Conservation (phyloP, 768 basidiomycete genomes). For the Suillus ampliporus region DNA sequence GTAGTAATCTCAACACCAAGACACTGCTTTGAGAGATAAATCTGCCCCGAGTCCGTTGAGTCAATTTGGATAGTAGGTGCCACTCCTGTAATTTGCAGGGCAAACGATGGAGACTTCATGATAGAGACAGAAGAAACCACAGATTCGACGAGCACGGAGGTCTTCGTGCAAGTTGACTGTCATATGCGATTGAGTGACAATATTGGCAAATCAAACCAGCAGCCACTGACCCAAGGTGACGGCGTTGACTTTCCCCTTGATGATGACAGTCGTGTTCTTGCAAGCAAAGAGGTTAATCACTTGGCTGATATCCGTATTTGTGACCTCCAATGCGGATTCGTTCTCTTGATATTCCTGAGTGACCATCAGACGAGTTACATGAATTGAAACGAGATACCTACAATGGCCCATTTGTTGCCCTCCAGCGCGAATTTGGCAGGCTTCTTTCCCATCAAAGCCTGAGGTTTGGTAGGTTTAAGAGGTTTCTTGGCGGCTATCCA, state of each 20-base stretch:
- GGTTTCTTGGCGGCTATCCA: constrained; percentile 62
- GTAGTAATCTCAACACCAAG: constrained; percentile 88
- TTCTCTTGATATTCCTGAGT: constrained; percentile 91
- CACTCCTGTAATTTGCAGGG: constrained; percentile 86
- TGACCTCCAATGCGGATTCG: constrained; percentile 71
- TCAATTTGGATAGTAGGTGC: constrained; percentile 95
- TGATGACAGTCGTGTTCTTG: constrained; percentile 80
- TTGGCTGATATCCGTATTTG: constrained; percentile 79
- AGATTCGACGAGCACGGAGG: constrained; percentile 86
- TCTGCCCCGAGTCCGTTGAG: constrained; percentile 92
- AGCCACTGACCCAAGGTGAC: constrained; percentile 75
- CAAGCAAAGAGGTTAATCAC: constrained; percentile 89
- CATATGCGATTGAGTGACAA: constrained; percentile 5
- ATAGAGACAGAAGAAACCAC: constrained; percentile 91
- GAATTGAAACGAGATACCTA: constrained; percentile 42
- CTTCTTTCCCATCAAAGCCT: constrained; percentile 84
- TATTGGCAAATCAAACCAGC: constrained; percentile 1
- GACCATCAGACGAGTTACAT: not conserved
- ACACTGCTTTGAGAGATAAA: constrained; percentile 87
- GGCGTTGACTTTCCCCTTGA: constrained; percentile 96
- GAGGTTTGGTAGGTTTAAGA: constrained; percentile 83
- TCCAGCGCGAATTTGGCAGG: constrained; percentile 89
- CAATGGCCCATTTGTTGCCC: constrained; percentile 93
- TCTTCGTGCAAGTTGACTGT: constrained; percentile 89
- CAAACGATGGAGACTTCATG: constrained; percentile 92